Base-by-base conservation (phyloP, 2,329 filamentous ascomycete genomes). In the Hymenoscyphus infarciens region DNA sequence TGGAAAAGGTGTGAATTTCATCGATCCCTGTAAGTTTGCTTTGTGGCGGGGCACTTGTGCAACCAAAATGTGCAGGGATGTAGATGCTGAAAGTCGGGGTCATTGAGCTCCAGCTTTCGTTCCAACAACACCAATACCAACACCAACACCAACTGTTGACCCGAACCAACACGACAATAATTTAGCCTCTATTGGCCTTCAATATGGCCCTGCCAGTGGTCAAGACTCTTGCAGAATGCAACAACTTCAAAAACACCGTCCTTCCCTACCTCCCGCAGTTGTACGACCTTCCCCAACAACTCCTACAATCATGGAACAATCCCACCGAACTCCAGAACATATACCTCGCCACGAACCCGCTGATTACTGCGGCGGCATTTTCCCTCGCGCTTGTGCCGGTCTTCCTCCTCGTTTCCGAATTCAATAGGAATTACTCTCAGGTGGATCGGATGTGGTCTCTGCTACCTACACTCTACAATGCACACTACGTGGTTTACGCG, bases 391-490 rank as follows among this genome's bases (percentile, higher is more conserved):
- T 96, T n/a, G 86, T 86, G 1, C 82, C 83, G 5, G 72, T 95
- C 31, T 90, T 96, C 71, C 79, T 97, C 27, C 72, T 94, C 35
- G 79, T 87, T 5, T 91, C 92, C 0, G 94, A 98, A 76, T 77
- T 92, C 78, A 98, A 96, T 77, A 85, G 84, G 72, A 99, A 99
- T 76, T 97, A 93, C 76, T 97, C 93, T n/a, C 95, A 99, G 77
- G 88, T 99, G 52, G 95, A 99, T 76, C 87, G 95, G 57, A 79
- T 89, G 70, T 99, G 95, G 95, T 95, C 91, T 73, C 81, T 99
- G 64, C 78, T 99, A 58, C 95, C 95, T 1, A 88, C 91, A 7
- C 73, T 97, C 58, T 98, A 96, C 77, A 89, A 95, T 74, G 83
- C 87, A 5, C 93, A 99, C 76, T 95, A 91, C 74, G 84, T 86